Conservation (phyloP, 2,329 filamentous ascomycete genomes). For the Fusarium anguioides region DNA sequence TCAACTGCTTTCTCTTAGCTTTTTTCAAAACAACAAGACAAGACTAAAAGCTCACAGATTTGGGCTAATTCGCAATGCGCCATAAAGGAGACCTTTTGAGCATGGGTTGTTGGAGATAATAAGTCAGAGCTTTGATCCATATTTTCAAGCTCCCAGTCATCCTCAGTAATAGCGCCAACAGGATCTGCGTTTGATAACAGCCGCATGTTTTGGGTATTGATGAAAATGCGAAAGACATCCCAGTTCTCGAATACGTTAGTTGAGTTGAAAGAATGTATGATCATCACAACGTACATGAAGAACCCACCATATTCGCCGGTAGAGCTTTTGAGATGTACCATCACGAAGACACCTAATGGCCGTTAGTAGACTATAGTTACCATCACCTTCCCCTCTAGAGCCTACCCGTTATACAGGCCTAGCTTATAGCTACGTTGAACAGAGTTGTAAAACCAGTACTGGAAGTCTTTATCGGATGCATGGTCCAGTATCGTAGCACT, state of each 20-base stretch:
- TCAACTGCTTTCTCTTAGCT: not conserved
- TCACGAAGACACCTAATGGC: not conserved
- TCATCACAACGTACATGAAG: constrained; percentile 14
- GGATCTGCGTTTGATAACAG: not conserved
- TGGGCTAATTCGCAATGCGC: constrained; percentile 16
- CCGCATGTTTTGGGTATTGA: constrained; percentile 14
- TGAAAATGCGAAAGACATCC: constrained; percentile 26
- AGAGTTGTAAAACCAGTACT: constrained; percentile 37
- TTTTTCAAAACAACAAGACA: fast-evolving
- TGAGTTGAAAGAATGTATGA: fast-evolving
- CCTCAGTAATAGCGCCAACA: not conserved
- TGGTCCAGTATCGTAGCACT: constrained; percentile 20
- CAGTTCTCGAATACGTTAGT: not conserved
- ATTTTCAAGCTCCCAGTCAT: constrained; percentile 31
- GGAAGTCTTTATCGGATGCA: constrained; percentile 25
- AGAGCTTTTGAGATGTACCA: not conserved
- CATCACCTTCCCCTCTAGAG: not conserved
- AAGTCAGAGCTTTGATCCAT: not conserved
- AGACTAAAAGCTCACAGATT: not conserved
- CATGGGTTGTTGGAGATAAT: not conserved
- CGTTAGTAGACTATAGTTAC: fast-evolving
- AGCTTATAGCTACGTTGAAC: constrained; percentile 16
- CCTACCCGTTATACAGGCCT: constrained; percentile 14
- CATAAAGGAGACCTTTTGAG: constrained; percentile 16
- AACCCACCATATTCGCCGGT: constrained; percentile 34